phyloP scores from a whole-genome alignment of 2,329 filamentous ascomycete genomes.

The Monosporascus sp. region DNA sequence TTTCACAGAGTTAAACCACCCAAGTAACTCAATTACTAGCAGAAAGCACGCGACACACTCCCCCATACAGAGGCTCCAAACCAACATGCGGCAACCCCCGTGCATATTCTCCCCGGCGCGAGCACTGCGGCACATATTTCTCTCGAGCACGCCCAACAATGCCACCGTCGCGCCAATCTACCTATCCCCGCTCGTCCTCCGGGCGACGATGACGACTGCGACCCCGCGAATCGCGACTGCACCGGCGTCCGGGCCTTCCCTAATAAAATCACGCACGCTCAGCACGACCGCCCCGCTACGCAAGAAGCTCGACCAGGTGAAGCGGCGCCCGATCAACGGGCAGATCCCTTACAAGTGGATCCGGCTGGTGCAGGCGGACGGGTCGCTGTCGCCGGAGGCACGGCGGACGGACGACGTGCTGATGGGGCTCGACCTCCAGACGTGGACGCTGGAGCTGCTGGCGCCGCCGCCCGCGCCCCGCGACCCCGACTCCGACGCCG shows the following conservation, averaged over 20 bases:
- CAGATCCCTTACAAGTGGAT: conserved; percentile 37
- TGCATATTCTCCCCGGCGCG: conserved; percentile 22
- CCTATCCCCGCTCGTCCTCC: conserved; percentile 10
- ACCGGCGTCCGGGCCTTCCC: background rate
- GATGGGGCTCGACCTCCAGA: conserved; percentile 9
- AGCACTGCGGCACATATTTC: conserved; percentile 22
- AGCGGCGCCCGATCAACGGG: conserved; percentile 35
- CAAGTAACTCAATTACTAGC: too few species aligned
- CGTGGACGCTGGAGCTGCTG: conserved; percentile 22
- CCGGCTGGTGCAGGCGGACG: conserved; percentile 23
- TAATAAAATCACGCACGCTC: background rate
- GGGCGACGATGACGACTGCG: background rate
- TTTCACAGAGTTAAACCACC: too few species aligned
- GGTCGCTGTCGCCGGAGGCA: conserved; percentile 10
- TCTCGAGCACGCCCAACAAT: conserved; percentile 10
- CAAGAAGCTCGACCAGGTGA: conserved; percentile 3
- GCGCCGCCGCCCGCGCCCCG: conserved; percentile 16
- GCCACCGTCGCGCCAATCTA: conserved; percentile 4
- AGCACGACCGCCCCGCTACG: conserved; percentile 7
- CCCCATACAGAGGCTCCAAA: background rate
- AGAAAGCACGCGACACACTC: too few species aligned
- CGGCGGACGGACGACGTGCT: conserved; percentile 17
- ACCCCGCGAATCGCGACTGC: background rate
- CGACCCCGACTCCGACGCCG: conserved; percentile 24
- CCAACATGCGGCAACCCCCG: conserved; percentile 18